Evolutionary conservation across 805 yeast species (phyloP).

Genomic region (Nakazawaea sp.): DNA sequence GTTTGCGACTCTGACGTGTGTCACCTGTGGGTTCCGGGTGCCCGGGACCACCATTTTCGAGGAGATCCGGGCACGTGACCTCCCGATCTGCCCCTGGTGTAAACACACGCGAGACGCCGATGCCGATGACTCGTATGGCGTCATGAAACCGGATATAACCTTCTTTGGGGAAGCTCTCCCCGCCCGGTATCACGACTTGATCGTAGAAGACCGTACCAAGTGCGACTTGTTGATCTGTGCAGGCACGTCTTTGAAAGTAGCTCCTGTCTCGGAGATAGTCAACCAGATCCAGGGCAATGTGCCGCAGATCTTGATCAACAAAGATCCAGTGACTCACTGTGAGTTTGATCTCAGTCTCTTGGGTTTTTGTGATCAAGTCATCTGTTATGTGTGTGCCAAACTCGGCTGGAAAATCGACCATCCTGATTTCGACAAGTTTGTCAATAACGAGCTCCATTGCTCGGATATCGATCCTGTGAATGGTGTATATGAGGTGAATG

Average conservation of each 20-base stretch:
- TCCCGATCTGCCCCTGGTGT: constrained; percentile 74
- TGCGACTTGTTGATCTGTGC: constrained; percentile 81
- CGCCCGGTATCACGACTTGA: constrained; percentile 50
- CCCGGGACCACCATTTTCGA: constrained; percentile 61
- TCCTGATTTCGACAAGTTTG: constrained; percentile 33
- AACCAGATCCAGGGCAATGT: constrained; percentile 62
- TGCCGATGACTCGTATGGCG: constrained; percentile 46
- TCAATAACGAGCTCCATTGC: constrained; percentile 24
- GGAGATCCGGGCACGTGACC: constrained; percentile 47
- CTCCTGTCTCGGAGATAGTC: constrained; percentile 88
- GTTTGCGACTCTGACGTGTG: constrained; percentile 81
- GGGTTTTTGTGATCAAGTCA: constrained; percentile 82
- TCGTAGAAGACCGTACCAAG: constrained; percentile 49
- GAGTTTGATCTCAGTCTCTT: constrained; percentile 73
- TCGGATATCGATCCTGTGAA: background rate
- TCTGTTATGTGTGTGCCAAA: constrained; percentile 51
- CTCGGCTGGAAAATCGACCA: constrained; percentile 60
- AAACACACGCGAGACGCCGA: constrained; percentile 30
- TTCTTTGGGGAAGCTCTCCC: constrained; percentile 88
- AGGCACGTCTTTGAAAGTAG: constrained; percentile 88
- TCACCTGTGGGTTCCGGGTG: constrained; percentile 61
- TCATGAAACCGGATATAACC: constrained; percentile 88
- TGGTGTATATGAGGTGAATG: constrained; percentile 23
- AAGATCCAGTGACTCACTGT: constrained; percentile 66
- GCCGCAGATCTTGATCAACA: constrained; percentile 78